These are phyloP conservation scores for Ustilago cynodontis DNA, from an alignment of 1,284 basidiomycete genomes.

Conservation along the genomic window DNA sequence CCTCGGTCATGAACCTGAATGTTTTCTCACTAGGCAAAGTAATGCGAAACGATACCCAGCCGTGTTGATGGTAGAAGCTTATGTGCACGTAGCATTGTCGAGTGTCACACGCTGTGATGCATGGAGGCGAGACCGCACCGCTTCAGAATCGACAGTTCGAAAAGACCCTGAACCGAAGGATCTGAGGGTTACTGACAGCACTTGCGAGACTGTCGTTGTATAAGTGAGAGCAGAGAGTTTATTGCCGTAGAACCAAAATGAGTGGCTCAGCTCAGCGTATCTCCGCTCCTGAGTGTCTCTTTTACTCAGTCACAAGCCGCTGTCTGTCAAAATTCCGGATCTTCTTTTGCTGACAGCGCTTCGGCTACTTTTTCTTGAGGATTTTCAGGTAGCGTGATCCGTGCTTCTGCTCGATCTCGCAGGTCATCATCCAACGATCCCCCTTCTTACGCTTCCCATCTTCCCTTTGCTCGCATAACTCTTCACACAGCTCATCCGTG, in stretches of 20 bases:
- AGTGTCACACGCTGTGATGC: background rate
- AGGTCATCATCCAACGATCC: background rate
- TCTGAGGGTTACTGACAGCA: background rate
- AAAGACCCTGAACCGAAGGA: constrained; percentile 8
- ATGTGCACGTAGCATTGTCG: background rate
- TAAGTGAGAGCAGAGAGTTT: constrained; percentile 2
- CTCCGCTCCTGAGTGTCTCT: constrained; percentile 9
- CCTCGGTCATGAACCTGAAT: background rate
- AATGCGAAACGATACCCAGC: background rate
- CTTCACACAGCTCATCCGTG: background rate
- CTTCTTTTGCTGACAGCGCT: background rate
- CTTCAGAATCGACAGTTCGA: background rate
- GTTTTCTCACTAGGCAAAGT: background rate
- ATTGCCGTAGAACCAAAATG: background rate
- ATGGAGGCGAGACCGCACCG: background rate
- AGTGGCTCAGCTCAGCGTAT: constrained; percentile 6
- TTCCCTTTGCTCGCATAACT: background rate
- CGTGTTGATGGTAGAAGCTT: background rate
- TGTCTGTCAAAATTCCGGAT: background rate
- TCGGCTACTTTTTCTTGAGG: constrained; percentile 6
- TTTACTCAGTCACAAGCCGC: background rate
- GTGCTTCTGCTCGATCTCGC: constrained; percentile 1
- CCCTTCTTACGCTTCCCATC: background rate
- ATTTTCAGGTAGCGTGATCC: constrained; percentile 4
- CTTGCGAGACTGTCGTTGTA: constrained; percentile 2